Base-by-base conservation (phyloP, 2,329 filamentous ascomycete genomes). In the Sporothrix mexicana region DNA sequence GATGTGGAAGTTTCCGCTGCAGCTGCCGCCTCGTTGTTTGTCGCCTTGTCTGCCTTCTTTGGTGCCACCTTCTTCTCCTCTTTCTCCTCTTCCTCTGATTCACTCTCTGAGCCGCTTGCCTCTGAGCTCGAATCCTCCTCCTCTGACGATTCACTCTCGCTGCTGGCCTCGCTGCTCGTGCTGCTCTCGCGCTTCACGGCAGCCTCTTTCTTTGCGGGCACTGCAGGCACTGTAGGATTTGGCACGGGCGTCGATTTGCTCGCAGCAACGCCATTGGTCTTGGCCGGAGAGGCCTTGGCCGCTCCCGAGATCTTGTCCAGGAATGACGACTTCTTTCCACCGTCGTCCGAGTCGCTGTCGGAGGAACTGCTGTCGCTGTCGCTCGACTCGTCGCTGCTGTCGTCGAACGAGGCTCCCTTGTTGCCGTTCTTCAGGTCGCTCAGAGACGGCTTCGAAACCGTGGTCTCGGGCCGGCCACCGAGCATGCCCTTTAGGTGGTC, bases 401-500 rank as follows among this genome's bases (percentile, higher is more conserved):
- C 75, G 59, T 30, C 71, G 36, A 70, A 59, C 1, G 45, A 13
- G 3, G 72, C 69, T n/a, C 68, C 25, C 20, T 45, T 62, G n/a
- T 20, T 17, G 62, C 61, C 69, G 41, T n/a, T 72, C 67, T 69
- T 73, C 43, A 75, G 71, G 47, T 53, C 49, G 23, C 69, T 72
- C 43, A 74, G 64, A 6, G 73, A 51, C 23, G 77, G 75, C 66
- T 74, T 59, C 53, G 73, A 49, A 12, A 55, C 17, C n/a, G 49
- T 13, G 1, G 15, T 25, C 2, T 49, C 49, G 1, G 70, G 61
- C 41, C 72, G 69, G 51, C 72, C 70, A 12, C 74, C 72, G 55
- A 76, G 73, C 57, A 76, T 72, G 71, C 70, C 75, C 23, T 75
- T 72, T 17, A 77, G 75, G 72, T 80, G 79, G 72, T 77, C 76